Conservation (phyloP, 441 rosid genomes). For the Euphorbia schlechtendalii region DNA sequence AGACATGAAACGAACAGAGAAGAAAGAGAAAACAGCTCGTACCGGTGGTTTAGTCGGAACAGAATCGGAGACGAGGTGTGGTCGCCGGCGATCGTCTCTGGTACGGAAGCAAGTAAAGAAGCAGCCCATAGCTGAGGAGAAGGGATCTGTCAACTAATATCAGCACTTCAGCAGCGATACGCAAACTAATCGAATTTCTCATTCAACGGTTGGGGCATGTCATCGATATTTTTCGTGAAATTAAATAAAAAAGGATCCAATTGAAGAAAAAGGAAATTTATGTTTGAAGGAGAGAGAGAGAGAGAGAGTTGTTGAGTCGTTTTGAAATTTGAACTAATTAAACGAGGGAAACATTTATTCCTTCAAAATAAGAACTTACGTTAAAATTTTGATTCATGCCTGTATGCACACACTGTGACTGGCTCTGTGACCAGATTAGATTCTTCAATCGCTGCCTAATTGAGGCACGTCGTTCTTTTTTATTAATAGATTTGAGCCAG, state of each 20-base stretch:
- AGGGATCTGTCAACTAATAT: conserved; percentile 37
- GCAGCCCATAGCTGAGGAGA: conserved; percentile 63
- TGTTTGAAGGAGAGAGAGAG: conserved; percentile 9
- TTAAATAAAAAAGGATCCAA: not conserved
- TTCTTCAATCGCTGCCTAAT: too few relatives aligned
- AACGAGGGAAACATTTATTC: conserved; percentile 39
- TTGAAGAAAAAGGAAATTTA: not conserved
- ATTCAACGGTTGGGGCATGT: conserved; percentile 32
- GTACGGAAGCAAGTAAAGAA: conserved; percentile 70
- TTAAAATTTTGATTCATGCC: too few relatives aligned
- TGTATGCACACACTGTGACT: too few relatives aligned
- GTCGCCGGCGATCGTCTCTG: conserved; percentile 30
- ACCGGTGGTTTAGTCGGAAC: conserved; percentile 28
- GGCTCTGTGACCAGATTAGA: too few relatives aligned
- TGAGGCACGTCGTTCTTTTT: too few relatives aligned
- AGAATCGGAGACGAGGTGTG: conserved; percentile 20
- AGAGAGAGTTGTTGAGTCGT: conserved; percentile 30
- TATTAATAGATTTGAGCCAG: too few relatives aligned
- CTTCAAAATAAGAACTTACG: conserved; percentile 7
- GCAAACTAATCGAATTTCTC: conserved; percentile 23
- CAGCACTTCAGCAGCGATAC: conserved; percentile 38
- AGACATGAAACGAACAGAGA: not conserved
- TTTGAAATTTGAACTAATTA: conserved; percentile 40
- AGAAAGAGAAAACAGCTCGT: not conserved
- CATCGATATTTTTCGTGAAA: conserved; percentile 21